These are phyloP conservation scores for Xylariales sp. DNA, from an alignment of 2,329 filamentous ascomycete genomes.

Conservation along the genomic window DNA sequence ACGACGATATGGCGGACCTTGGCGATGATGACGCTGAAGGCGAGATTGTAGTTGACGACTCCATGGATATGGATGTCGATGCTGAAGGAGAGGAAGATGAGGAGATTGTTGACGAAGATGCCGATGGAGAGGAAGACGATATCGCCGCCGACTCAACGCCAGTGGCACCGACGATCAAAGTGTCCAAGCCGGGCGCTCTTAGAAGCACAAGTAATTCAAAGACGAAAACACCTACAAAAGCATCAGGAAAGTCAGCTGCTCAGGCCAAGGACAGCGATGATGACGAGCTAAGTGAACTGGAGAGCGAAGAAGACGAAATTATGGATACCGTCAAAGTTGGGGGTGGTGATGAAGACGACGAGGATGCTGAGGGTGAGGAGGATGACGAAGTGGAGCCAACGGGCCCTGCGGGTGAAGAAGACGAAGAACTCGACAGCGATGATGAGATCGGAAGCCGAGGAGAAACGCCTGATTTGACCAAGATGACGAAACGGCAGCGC, in stretches of 20 bases:
- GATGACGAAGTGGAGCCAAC: slow-evolving; percentile 42
- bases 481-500: slow-evolving; percentile 58
- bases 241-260: slow-evolving; percentile 24
- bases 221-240: slow-evolving; percentile 17
- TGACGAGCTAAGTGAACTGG: slow-evolving; percentile 53
- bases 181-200: slow-evolving; percentile 34
- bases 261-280: slow-evolving; percentile 40
- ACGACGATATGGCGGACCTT: slow-evolving; percentile 25
- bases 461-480: slow-evolving; percentile 50
- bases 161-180: slow-evolving; percentile 41
- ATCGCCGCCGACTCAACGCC: slow-evolving; percentile 33
- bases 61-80: slow-evolving; percentile 39
- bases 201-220: slow-evolving; percentile 23
- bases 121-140: slow-evolving; percentile 48
- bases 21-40: slow-evolving; percentile 26
- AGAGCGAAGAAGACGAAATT: slow-evolving; percentile 44
- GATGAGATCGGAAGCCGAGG: slow-evolving; percentile 40
- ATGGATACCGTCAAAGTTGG: slow-evolving; percentile 40
- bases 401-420: slow-evolving; percentile 25
- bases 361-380: slow-evolving; percentile 34
- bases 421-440: slow-evolving; percentile 38
- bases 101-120: slow-evolving; percentile 30
- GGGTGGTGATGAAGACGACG: slow-evolving; percentile 33
- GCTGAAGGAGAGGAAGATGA: slow-evolving; percentile 29
- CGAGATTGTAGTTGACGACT: slow-evolving; percentile 27